Evolutionary conservation across 1,284 basidiomycete species (phyloP), one percentile per base, ranked within the genome.

Genomic region (Ustilago bromivora): DNA sequence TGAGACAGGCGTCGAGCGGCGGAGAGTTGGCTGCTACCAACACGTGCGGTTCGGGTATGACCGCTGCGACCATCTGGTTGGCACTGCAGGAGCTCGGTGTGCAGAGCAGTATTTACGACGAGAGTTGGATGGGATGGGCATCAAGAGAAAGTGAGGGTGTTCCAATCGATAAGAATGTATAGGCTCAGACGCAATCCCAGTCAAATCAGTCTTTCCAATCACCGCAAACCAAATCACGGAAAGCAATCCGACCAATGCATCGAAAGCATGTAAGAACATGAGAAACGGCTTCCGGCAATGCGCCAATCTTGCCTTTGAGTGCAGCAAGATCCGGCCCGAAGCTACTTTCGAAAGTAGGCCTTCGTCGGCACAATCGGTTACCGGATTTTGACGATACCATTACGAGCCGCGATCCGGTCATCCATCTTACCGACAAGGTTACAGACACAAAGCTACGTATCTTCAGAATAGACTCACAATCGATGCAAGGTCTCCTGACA

Each of bases 1-100:
- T 85, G 43, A 62, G 84, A 15, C 83, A 85, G 57, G 84, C 78
- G 17, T 76, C 74, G 47, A 71, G 72, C 36, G 81, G 79, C 15
- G 76, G 76, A 28, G 71, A 78, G 58, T 56, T 78, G 13, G 71
- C 71, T 6, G 70, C 71, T 4, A 80, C 85, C 6, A 79, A 74
- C 23, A 86, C 85, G 13, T 88, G 87, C 52, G 87, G 87, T 8
- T 85, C 82, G 80, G 97, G 97, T 17, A 99, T 99, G 97, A 98
- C 96, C 13, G 97, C 97, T 3, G 94, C 91, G 7, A 89, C 97
- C 7, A 89, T 98, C 12, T 98, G 96, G 95, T 88, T 97, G 63
- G 95, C 93, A 34, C 86, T 96, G 69, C 90, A 91, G 86, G 83
- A 92, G 35, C 84, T 94, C 49, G 91, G 90, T 11, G 90, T 90